phyloP scores from a whole-genome alignment of 78 protist genomes.

The Pelomyxa schiedti region DNA sequence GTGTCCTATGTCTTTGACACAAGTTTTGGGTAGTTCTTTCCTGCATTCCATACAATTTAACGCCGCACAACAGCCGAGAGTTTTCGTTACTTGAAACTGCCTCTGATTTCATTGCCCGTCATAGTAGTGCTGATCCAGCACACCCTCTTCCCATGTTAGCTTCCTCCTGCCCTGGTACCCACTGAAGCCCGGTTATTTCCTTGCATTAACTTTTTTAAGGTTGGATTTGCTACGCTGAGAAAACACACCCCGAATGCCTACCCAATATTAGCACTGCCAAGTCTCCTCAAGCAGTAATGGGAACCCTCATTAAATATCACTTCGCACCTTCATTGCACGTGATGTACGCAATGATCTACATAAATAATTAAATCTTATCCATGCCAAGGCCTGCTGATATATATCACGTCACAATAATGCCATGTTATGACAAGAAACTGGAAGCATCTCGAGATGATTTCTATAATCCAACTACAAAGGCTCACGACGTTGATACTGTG shows the following conservation, averaged over 20 bases:
- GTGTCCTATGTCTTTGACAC: background rate
- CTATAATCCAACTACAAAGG: background rate
- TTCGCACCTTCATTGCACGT: background rate
- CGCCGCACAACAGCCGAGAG: no score
- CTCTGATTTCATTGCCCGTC: background rate
- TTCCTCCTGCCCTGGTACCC: constrained; percentile 69
- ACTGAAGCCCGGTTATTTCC: no score
- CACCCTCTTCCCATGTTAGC: constrained; percentile 39
- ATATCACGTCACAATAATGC: constrained; percentile 70
- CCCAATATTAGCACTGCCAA: constrained; percentile 35
- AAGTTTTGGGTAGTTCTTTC: background rate
- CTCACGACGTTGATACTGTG: background rate
- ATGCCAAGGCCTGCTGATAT: background rate
- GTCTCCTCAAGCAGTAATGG: constrained; percentile 70
- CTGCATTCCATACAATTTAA: no score
- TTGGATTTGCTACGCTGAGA: constrained; percentile 80
- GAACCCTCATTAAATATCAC: constrained; percentile 29
- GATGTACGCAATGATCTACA: no score
- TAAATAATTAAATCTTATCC: no score
- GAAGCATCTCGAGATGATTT: constrained; percentile 72
- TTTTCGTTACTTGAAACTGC: background rate
- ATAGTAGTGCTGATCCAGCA: background rate
- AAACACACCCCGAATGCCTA: constrained; percentile 35
- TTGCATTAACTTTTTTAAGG: no score
- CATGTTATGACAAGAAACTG: constrained; percentile 83